Percentiles rank a stretch among this genome's conserved stretches.
Evolutionary conservation across 1,284 basidiomycete species (phyloP).

Genomic region (Coriolopsis trogii): DNA sequence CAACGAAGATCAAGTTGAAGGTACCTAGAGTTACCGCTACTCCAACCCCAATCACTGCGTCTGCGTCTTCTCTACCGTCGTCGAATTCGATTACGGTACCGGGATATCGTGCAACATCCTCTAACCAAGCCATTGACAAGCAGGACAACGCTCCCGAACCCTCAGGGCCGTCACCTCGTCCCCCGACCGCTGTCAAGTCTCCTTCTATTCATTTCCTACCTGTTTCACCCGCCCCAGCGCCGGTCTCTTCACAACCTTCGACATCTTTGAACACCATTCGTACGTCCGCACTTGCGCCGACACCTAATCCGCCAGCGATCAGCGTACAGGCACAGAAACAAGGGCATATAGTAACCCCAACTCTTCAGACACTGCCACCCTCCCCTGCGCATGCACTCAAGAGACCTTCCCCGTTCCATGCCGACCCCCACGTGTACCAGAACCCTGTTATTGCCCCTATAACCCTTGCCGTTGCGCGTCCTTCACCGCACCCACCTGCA

Average conservation of each 20-base stretch:
- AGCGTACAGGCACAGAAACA: constrained; percentile 8
- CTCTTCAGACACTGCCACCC: too few species aligned
- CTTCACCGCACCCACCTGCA: constrained; percentile 42
- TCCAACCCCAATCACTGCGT: constrained; percentile 19
- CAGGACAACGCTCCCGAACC: constrained; percentile 8
- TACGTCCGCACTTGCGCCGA: constrained; percentile 9
- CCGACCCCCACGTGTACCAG: constrained; percentile 50
- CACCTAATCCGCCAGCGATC: constrained; percentile 11
- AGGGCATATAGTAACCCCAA: constrained; percentile 14
- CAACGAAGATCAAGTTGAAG: constrained; percentile 71
- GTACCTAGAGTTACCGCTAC: constrained; percentile 44
- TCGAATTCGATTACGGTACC: constrained; percentile 15
- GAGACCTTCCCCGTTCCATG: too few species aligned
- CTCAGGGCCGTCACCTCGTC: too few species aligned
- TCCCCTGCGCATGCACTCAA: too few species aligned
- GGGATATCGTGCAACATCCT: constrained; percentile 14
- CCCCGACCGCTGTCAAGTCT: constrained; percentile 15
- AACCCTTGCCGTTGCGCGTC: constrained; percentile 9
- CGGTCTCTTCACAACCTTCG: constrained; percentile 3
- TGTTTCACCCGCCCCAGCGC: constrained; percentile 7
- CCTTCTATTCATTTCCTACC: constrained; percentile 13
- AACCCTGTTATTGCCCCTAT: constrained; percentile 31
- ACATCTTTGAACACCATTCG: constrained; percentile 27
- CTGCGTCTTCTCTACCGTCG: constrained; percentile 24
- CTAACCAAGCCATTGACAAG: constrained; percentile 9